phyloP scores from a whole-genome alignment of 345 rosid species.

The Gossypium australe region DNA sequence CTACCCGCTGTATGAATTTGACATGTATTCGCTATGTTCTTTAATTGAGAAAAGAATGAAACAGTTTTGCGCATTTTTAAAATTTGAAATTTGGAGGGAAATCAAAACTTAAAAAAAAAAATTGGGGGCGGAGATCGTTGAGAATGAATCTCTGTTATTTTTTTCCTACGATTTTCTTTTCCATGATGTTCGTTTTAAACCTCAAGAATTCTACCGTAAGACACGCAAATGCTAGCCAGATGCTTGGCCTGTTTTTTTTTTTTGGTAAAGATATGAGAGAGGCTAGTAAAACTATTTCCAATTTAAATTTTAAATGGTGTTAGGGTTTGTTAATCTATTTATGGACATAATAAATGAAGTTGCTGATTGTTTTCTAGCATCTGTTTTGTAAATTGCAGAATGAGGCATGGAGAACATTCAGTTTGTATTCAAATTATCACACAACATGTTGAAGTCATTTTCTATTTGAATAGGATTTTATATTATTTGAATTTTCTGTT shows the following conservation, averaged over 20 bases:
- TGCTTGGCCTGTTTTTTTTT: constrained; percentile 47
- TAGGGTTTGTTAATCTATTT: background rate
- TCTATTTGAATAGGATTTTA: background rate
- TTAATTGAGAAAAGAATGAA: background rate
- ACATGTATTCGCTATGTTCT: constrained; percentile 33
- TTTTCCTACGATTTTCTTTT: background rate
- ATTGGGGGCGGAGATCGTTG: background rate
- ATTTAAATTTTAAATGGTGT: too few relatives aligned
- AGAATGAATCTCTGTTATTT: background rate
- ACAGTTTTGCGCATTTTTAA: background rate
- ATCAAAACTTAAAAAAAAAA: too few relatives aligned
- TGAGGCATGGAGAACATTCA: background rate
- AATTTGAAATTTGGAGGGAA: background rate
- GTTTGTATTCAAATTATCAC: too few relatives aligned
- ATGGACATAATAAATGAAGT: background rate
- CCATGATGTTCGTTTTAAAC: constrained; percentile 79
- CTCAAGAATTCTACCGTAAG: constrained; percentile 61
- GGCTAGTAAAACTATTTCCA: constrained; percentile 27
- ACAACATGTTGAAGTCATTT: background rate
- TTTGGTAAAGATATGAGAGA: constrained; percentile 60
- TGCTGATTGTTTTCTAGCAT: background rate
- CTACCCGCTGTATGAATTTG: constrained; percentile 61
- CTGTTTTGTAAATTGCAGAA: background rate
- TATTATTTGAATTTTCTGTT: background rate
- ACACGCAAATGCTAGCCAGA: constrained; percentile 77